phyloP scores from a whole-genome alignment of 768 basidiomycete genomes.

The Daedalea quercina region DNA sequence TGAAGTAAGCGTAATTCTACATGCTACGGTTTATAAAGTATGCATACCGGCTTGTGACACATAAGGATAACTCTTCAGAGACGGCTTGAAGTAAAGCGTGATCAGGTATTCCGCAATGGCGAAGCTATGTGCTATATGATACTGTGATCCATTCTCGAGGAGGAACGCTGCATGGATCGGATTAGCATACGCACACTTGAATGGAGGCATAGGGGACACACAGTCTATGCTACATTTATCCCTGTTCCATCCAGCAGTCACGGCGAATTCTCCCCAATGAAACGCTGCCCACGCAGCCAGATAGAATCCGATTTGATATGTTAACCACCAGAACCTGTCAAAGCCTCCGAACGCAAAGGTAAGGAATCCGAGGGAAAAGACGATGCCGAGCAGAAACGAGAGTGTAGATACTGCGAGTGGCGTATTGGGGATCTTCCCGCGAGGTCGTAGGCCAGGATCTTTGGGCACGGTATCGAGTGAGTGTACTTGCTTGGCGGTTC shows the following conservation, averaged over 20 bases:
- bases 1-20: too few relatives aligned
- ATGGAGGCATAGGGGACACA: constrained; percentile 37
- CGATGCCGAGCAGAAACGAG: constrained; percentile 77
- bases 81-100: constrained; percentile 60
- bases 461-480: constrained; percentile 53
- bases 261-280: constrained; percentile 92
- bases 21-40: too few relatives aligned
- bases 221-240: constrained; percentile 92
- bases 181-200: not conserved
- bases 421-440: constrained; percentile 80
- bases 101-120: constrained; percentile 80
- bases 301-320: constrained; percentile 79
- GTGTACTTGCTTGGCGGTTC: constrained; percentile 24
- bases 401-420: constrained; percentile 72
- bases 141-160: constrained; percentile 81
- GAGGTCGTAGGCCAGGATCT: constrained; percentile 25
- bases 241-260: constrained; percentile 93
- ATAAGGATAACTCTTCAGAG: constrained; percentile 51
- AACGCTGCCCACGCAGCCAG: constrained; percentile 78
- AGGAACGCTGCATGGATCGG: constrained; percentile 64
- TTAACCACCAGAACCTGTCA: constrained; percentile 49
- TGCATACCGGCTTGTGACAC: constrained; percentile 52
- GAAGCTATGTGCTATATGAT: constrained; percentile 76
- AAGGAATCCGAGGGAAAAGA: constrained; percentile 53
- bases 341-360: constrained; percentile 45